A percentile compares a stretch with the other conserved stretches of the same genome.
phyloP scores from a whole-genome alignment of 192 early-diverging fungal species.

The Physocladia obscura region DNA sequence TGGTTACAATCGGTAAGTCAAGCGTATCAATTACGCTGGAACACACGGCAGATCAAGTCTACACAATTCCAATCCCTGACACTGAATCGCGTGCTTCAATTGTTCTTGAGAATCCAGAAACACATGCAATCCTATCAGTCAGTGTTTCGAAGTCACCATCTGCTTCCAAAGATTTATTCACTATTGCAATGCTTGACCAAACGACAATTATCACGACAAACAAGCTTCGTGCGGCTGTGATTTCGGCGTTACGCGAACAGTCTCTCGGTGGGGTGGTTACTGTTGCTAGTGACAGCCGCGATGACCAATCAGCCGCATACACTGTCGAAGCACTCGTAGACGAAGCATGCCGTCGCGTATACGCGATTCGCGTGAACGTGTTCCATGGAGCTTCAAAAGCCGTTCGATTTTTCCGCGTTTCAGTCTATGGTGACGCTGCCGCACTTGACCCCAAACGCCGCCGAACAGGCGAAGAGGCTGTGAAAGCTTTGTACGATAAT shows the following conservation, averaged over 20 bases:
- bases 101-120: background rate
- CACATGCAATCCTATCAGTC: background rate
- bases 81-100: background rate
- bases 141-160: background rate
- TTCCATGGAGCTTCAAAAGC: background rate
- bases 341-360: background rate
- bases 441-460: background rate
- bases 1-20: slow-evolving; percentile 2
- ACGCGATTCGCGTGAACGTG: slow-evolving; percentile 13
- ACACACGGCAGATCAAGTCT: slow-evolving; percentile 24
- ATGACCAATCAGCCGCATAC: no score
- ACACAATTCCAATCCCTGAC: slow-evolving; percentile 11
- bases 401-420: slow-evolving; percentile 10
- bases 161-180: background rate
- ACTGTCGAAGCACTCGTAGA: slow-evolving; percentile 9
- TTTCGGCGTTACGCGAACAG: background rate
- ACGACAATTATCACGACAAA: background rate
- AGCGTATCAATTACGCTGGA: slow-evolving; percentile 16
- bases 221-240: slow-evolving; percentile 1
- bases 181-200: background rate
- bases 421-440: slow-evolving; percentile 8
- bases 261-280: background rate
- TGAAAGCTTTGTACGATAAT: no score
- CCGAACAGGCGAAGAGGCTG: no score
- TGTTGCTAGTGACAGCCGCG: no score